These are phyloP conservation scores for Fistulifera solaris DNA, from an alignment of 108 stramenopile genomes.

Conservation along the genomic window DNA sequence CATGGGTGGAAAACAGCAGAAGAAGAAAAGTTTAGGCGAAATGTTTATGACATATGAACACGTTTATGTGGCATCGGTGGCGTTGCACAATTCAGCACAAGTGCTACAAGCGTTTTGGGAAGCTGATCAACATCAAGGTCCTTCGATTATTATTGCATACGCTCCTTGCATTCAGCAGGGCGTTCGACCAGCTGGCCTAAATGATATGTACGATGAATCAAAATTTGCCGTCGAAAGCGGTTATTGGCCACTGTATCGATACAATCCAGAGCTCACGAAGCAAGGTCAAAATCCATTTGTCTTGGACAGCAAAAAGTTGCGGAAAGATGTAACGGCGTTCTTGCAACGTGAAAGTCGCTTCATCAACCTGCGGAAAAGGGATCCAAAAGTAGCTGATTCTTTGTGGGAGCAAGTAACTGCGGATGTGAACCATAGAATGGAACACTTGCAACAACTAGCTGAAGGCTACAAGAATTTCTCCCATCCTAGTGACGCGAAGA, in stretches of 20 bases:
- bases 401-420: constrained; percentile 36
- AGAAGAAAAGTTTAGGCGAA: constrained; percentile 49
- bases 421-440: constrained; percentile 56
- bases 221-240: constrained; percentile 44
- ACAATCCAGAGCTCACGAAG: constrained; percentile 32
- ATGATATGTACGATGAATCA: constrained; percentile 53
- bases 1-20: constrained; percentile 40
- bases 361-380: constrained; percentile 34
- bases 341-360: constrained; percentile 48
- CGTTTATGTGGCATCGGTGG: constrained; percentile 55
- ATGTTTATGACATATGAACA: constrained; percentile 69
- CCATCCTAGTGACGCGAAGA: constrained; percentile 34
- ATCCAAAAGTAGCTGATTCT: constrained; percentile 52
- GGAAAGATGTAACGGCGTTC: constrained; percentile 45
- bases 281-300: constrained; percentile 50
- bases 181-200: constrained; percentile 36
- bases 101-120: constrained; percentile 49
- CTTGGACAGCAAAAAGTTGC: constrained; percentile 51
- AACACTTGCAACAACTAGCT: constrained; percentile 34
- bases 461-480: constrained; percentile 48
- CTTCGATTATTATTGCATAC: constrained; percentile 48
- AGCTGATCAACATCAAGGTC: constrained; percentile 48
- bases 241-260: constrained; percentile 51
- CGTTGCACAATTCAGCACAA: constrained; percentile 42
- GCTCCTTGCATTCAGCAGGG: constrained; percentile 52